These are phyloP conservation scores for Aspergillus texensis DNA, from an alignment of 2,329 filamentous ascomycete genomes.

Conservation along the genomic window DNA sequence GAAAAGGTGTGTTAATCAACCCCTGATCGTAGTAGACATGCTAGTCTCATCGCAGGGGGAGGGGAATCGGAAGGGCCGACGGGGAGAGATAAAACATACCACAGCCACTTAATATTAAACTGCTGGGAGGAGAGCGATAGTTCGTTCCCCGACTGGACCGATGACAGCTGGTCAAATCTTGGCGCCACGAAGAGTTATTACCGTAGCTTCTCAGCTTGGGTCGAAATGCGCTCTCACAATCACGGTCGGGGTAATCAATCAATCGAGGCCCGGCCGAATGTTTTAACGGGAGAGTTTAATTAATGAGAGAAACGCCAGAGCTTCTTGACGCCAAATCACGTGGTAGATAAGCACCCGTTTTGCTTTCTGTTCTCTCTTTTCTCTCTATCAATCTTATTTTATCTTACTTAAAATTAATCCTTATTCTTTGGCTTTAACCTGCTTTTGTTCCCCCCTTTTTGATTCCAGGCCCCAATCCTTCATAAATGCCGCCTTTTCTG, in stretches of 20 bases:
- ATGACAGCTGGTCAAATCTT: slow-evolving; percentile 11
- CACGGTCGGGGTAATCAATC: slow-evolving; percentile 10
- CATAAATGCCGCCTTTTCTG: not conserved
- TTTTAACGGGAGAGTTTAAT: slow-evolving; percentile 20
- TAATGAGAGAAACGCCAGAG: slow-evolving; percentile 15
- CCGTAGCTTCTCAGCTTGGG: slow-evolving; percentile 7
- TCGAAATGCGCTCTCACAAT: not conserved
- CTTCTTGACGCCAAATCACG: slow-evolving; percentile 22
- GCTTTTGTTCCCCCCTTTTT: not conserved
- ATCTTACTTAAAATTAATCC: not conserved
- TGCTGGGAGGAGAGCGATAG: not conserved
- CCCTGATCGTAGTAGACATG: slow-evolving; percentile 9
- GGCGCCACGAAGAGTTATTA: slow-evolving; percentile 7
- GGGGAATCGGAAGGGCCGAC: slow-evolving; percentile 15
- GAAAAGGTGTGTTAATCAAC: slow-evolving; percentile 6
- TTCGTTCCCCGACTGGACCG: not conserved
- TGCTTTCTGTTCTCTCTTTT: too few species aligned
- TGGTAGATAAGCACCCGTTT: slow-evolving; percentile 20
- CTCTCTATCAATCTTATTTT: too few species aligned
- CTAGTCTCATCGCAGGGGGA: slow-evolving; percentile 2
- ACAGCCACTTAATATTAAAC: slow-evolving; percentile 2
- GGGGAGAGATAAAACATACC: slow-evolving; percentile 16
- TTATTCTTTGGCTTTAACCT: not conserved
- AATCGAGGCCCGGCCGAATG: slow-evolving; percentile 18
- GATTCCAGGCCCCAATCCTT: not conserved